Conservation (phyloP, 1,284 basidiomycete genomes). For the Chondrostereum purpureum region DNA sequence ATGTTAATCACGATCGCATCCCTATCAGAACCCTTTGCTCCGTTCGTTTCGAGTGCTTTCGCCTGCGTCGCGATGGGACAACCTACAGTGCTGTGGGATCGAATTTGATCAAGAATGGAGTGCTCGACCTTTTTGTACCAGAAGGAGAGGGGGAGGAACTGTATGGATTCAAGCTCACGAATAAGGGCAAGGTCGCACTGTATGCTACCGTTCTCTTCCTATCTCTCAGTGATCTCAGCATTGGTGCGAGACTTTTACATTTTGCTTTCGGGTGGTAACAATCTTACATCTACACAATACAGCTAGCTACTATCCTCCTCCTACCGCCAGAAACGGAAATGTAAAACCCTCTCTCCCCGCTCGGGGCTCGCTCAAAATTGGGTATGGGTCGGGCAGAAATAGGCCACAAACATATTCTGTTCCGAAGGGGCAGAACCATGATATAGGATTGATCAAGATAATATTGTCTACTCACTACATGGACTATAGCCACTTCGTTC, state of each 20-base stretch:
- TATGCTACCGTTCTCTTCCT: conserved; percentile 4
- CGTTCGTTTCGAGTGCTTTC: background rate
- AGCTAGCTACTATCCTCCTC: conserved; percentile 6
- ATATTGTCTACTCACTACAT: conserved; percentile 13
- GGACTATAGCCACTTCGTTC: conserved; percentile 7
- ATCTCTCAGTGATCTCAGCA: conserved; percentile 12
- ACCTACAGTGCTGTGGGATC: no score
- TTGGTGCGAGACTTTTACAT: conserved; percentile 4
- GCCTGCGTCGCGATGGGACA: no score
- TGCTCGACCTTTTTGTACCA: conserved; percentile 10
- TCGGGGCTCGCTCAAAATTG: conserved; percentile 7
- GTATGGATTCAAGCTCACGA: conserved; percentile 15
- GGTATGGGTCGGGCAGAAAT: conserved; percentile 12
- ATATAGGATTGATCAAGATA: conserved; percentile 14
- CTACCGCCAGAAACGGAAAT: background rate
- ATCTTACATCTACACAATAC: background rate
- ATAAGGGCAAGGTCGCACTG: conserved; percentile 4
- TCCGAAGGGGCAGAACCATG: conserved; percentile 8
- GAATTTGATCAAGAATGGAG: conserved; percentile 7
- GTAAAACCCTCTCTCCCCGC: conserved; percentile 7
- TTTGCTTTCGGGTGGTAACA: background rate
- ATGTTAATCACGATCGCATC: conserved; percentile 6
- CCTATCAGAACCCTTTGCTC: background rate
- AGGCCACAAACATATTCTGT: conserved; percentile 4
- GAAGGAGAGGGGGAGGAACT: conserved; percentile 7